Base-by-base conservation (phyloP, 352 stramenopile genomes). In the Phytophthora boehmeriae region DNA sequence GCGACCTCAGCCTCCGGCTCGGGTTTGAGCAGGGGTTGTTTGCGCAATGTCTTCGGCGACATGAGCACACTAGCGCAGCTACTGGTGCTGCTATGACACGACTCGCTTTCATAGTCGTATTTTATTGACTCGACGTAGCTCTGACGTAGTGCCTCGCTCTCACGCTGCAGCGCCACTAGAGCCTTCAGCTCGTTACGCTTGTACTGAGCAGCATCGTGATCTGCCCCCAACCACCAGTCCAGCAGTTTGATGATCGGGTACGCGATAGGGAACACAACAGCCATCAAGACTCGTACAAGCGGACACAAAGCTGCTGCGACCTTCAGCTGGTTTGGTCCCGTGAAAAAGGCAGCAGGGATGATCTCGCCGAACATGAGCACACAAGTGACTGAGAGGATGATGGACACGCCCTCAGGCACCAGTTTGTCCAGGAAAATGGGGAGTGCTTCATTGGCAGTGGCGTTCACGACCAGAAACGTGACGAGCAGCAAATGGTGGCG, bases 321-420 rank as follows among this genome's bases (percentile, higher is more conserved):
- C 9, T 71, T 58, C 4, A 99, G 76, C 72, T 99, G 95, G 63
- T 97, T 83, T 14, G 92, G 93, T 0, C 96, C 95, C 3, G 95
- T 98, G 66, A 98, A 99, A 28, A 98, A 68, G 1, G 95, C 95
- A 0, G 80, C 95, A 6, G 95, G 95, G 17, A 98, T 75, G 61
- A 99, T 98, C 66, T 99, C 96, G 5, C 95, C 95, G 71, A 98
- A 98, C 30, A 98, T 68, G n/a, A 99, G 76, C 30, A 98, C 90
- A 14, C 96, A 81, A 8, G 92, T 98, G 19, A 98, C 95, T 9
- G 92, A 98, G 30, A 98, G 75, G 19, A 98, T 69, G 66, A 99
- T 92, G 16, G 95, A 96, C 13, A 95, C 57, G 36, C 75, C 69
- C 44, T 92, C 76, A 9, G 88, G 74, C 27, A 98, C 71, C 54